Conservation (phyloP, 1,284 basidiomycete species). For the Moesziomyces sp. region DNA sequence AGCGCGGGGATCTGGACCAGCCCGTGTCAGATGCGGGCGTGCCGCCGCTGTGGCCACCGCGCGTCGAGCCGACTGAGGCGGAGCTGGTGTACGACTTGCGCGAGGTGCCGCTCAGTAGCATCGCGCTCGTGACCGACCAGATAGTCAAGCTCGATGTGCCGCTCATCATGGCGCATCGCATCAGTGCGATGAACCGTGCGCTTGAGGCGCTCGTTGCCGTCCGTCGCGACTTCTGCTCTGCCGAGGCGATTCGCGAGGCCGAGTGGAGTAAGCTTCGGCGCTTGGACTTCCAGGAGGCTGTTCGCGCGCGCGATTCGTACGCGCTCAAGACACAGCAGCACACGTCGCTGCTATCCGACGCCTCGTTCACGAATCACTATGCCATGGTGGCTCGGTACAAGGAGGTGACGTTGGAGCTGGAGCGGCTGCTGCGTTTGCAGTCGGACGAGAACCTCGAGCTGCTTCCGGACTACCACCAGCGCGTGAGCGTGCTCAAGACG, state of each 20-base stretch:
- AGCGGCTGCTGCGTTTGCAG: constrained; percentile 57
- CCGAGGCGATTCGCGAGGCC: constrained; percentile 50
- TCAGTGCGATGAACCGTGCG: constrained; percentile 72
- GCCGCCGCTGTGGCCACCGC: constrained; percentile 42
- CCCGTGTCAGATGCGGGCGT: neutral
- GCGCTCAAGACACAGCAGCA: constrained; percentile 63
- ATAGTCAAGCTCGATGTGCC: constrained; percentile 73
- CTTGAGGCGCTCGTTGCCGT: constrained; percentile 34
- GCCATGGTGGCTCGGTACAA: constrained; percentile 79
- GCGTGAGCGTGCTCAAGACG: constrained; percentile 88
- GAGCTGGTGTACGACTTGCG: constrained; percentile 76
- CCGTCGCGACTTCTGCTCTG: constrained; percentile 4
- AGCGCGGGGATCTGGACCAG: constrained; percentile 70
- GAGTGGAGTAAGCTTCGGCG: constrained; percentile 85
- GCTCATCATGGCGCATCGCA: constrained; percentile 71
- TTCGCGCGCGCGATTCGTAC: constrained; percentile 75
- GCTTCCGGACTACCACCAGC: constrained; percentile 95
- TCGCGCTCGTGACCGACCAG: constrained; percentile 79
- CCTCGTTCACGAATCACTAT: constrained; percentile 81
- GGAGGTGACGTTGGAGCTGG: constrained; percentile 78
- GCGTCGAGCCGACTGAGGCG: constrained; percentile 2
- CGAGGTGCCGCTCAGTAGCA: constrained; percentile 78
- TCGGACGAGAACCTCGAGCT: constrained; percentile 93
- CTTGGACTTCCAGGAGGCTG: constrained; percentile 90
- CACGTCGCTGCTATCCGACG: constrained; percentile 35